Evolutionary conservation across 306 rosid species (phyloP).

Genomic region (Vigna hirtella): DNA sequence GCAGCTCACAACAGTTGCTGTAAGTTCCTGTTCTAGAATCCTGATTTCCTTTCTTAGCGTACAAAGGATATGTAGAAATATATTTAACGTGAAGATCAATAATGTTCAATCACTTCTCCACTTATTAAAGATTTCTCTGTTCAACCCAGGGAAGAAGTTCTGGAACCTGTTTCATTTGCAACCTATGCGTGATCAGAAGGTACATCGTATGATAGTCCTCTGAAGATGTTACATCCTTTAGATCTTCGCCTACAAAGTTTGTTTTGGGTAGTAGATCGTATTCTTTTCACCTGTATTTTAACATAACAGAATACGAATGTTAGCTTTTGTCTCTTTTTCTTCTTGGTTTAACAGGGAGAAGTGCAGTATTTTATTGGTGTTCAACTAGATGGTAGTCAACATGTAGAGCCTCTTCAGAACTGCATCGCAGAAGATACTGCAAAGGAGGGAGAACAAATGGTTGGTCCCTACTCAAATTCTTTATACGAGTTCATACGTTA

Average conservation of each 20-base stretch:
- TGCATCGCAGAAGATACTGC: slow-evolving; percentile 71
- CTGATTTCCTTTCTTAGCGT: slow-evolving; percentile 1
- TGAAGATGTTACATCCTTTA: slow-evolving; percentile 28
- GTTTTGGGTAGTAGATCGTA: slow-evolving; percentile 12
- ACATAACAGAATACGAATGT: background rate
- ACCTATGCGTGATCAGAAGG: slow-evolving; percentile 99
- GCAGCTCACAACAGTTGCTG: slow-evolving; percentile 1
- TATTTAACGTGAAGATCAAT: slow-evolving; percentile 31
- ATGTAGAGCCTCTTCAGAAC: slow-evolving; percentile 83
- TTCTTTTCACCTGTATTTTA: slow-evolving; percentile 5
- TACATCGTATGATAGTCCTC: slow-evolving; percentile 36
- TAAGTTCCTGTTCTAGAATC: slow-evolving; percentile 15
- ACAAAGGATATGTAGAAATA: slow-evolving; percentile 7
- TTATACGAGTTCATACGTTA: slow-evolving; percentile 8
- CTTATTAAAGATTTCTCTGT: slow-evolving; percentile 43
- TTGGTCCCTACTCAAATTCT: slow-evolving; percentile 47
- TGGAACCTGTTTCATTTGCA: slow-evolving; percentile 98
- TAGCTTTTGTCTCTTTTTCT: slow-evolving; percentile 18
- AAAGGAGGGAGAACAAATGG: slow-evolving; percentile 80
- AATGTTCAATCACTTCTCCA: slow-evolving; percentile 20
- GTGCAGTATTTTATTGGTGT: slow-evolving; percentile 98
- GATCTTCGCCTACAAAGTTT: slow-evolving; percentile 1
- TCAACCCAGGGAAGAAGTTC: slow-evolving; percentile 83
- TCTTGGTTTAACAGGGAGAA: slow-evolving; percentile 75
- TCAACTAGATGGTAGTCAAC: slow-evolving; percentile 98